These are phyloP conservation scores for Epichloe gansuensis DNA, from an alignment of 2,329 filamentous ascomycete species.

Conservation along the genomic window DNA sequence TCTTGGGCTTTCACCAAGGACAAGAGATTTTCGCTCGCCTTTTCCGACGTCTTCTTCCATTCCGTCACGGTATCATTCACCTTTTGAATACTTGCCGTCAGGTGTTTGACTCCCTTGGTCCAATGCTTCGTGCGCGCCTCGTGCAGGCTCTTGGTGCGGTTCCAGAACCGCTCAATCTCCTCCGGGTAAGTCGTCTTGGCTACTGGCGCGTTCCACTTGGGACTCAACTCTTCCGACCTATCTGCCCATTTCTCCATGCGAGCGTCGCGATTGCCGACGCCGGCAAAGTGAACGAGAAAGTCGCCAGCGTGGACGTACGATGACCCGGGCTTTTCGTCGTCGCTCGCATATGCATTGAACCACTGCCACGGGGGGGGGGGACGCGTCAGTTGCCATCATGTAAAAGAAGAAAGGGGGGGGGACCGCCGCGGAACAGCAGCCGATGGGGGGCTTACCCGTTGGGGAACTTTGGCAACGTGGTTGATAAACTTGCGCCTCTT, in stretches of 20 bases:
- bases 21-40: background rate
- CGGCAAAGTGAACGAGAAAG: constrained; percentile 11
- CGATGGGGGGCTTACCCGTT: constrained; percentile 4
- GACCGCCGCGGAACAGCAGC: background rate
- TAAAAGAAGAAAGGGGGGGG: background rate
- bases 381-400: too few species aligned
- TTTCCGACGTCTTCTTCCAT: background rate
- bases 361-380: constrained; percentile 1
- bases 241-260: constrained; percentile 3
- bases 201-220: constrained; percentile 3
- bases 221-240: background rate
- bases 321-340: background rate
- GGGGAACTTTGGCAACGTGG: constrained; percentile 8
- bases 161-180: constrained; percentile 2
- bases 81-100: background rate
- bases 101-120: background rate
- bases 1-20: background rate
- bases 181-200: background rate
- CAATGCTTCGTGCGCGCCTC: background rate
- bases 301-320: constrained; percentile 6
- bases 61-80: background rate
- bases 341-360: constrained; percentile 10
- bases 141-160: background rate
- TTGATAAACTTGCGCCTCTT: constrained; percentile 5
- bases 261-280: background rate